phyloP scores from a whole-genome alignment of 495 filamentous ascomycete genomes.

The Poronia punctata region DNA sequence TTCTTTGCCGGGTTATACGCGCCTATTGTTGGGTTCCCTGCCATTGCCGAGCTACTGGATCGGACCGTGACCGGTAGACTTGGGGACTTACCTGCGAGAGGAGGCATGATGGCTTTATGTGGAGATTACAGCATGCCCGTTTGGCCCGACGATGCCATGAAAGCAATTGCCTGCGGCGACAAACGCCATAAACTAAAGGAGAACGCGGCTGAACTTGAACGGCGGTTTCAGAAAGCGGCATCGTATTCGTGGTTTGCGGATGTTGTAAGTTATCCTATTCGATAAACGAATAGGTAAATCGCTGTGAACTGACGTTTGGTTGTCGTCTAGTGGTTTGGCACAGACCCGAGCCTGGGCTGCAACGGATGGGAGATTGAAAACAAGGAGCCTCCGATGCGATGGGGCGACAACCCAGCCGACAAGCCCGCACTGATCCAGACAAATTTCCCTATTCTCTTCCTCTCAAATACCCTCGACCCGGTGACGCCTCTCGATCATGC shows the following conservation, averaged over 20 bases:
- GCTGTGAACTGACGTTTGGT: slow-evolving; percentile 4
- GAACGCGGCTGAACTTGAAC: slow-evolving; percentile 28
- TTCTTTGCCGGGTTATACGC: slow-evolving; percentile 31
- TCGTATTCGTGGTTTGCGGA: slow-evolving; percentile 37
- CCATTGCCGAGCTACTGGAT: slow-evolving; percentile 16
- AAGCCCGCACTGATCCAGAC: slow-evolving; percentile 35
- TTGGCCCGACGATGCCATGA: slow-evolving; percentile 39
- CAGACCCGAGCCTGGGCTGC: slow-evolving; percentile 32
- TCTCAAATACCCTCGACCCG: slow-evolving; percentile 54
- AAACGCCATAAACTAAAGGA: slow-evolving; percentile 37
- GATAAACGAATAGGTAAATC: neutral
- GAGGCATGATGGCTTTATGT: slow-evolving; percentile 19
- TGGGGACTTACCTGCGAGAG: neutral
- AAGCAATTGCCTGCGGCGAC: slow-evolving; percentile 41
- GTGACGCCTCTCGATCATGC: slow-evolving; percentile 50
- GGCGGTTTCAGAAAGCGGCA: slow-evolving; percentile 29
- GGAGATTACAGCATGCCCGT: slow-evolving; percentile 34
- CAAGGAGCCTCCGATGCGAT: slow-evolving; percentile 29
- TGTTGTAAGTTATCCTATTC: slow-evolving; percentile 16
- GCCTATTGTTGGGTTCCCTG: slow-evolving; percentile 26
- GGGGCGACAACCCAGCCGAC: slow-evolving; percentile 25
- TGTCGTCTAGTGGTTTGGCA: slow-evolving; percentile 29
- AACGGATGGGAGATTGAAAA: slow-evolving; percentile 34
- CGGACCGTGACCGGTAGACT: neutral
- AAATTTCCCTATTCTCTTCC: slow-evolving; percentile 52